phyloP scores from a whole-genome alignment of 2,329 filamentous ascomycete genomes.

The Dothiorella sarmentorum region DNA sequence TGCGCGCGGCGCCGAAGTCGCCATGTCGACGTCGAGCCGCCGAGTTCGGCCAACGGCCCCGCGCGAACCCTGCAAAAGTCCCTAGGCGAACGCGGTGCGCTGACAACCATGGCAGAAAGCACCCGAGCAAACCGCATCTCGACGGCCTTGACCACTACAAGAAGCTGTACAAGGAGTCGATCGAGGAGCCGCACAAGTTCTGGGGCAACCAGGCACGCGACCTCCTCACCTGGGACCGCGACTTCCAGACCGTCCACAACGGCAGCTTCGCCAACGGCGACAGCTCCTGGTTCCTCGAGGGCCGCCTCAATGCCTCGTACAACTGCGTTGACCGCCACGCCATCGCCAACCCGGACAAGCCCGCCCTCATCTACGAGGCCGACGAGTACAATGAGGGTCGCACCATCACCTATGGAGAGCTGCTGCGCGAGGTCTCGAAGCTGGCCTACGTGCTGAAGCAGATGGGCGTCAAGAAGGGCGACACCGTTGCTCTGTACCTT shows the following conservation, averaged over 20 bases:
- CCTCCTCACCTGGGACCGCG: conserved; percentile 81
- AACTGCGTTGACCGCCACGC: conserved; percentile 97
- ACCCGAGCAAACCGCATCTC: conserved; percentile 58
- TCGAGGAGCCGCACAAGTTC: conserved; percentile 83
- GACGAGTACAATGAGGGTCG: conserved; percentile 86
- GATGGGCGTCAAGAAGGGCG: conserved; percentile 95
- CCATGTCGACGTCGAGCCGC: background rate
- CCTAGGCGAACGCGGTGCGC: conserved; percentile 3
- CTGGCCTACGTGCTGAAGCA: conserved; percentile 85
- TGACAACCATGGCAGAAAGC: conserved; percentile 46
- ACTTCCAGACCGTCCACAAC: conserved; percentile 84
- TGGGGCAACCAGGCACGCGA: conserved; percentile 85
- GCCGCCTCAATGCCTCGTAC: conserved; percentile 90
- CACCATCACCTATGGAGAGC: conserved; percentile 87
- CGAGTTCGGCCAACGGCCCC: conserved; percentile 7
- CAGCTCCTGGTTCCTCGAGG: conserved; percentile 91
- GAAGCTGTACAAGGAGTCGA: conserved; percentile 73
- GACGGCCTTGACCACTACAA: conserved; percentile 60
- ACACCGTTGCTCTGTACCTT: conserved; percentile 94
- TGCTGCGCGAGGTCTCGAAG: conserved; percentile 85
- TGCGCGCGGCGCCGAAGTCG: background rate
- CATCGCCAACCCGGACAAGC: conserved; percentile 86
- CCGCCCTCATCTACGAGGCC: conserved; percentile 98
- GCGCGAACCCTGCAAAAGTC: background rate
- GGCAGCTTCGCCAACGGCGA: conserved; percentile 78